phyloP scores from a whole-genome alignment of 2,329 filamentous ascomycete genomes.

The Didymosphaeria variabile region DNA sequence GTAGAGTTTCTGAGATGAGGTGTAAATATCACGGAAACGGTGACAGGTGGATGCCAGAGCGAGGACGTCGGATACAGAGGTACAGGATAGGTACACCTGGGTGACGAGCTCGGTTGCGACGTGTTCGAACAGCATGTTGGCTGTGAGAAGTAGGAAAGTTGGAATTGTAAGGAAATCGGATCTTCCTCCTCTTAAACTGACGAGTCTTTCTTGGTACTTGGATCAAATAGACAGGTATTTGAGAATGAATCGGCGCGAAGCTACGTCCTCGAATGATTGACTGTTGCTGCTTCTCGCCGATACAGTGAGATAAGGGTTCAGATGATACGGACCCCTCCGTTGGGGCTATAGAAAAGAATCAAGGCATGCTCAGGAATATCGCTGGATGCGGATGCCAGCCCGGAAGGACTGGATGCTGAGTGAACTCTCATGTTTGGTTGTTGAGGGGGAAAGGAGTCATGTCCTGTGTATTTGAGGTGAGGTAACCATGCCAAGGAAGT shows the following conservation, averaged over 20 bases:
- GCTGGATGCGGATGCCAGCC: conserved; percentile 34
- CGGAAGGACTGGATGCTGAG: conserved; percentile 32
- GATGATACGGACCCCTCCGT: conserved; percentile 59
- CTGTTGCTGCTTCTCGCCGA: conserved; percentile 37
- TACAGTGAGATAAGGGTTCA: conserved; percentile 46
- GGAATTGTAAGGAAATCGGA: conserved; percentile 11
- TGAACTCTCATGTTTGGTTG: conserved; percentile 39
- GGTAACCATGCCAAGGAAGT: conserved; percentile 8
- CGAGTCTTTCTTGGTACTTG: conserved; percentile 12
- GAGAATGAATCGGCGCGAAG: conserved; percentile 36
- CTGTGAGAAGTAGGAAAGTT: conserved; percentile 15
- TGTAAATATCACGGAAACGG: conserved; percentile 62
- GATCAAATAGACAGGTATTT: conserved; percentile 18
- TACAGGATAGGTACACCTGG: conserved; percentile 64
- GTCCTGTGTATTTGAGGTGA: conserved; percentile 1
- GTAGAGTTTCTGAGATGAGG: conserved; percentile 62
- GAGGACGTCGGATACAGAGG: conserved; percentile 62
- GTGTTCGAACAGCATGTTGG: conserved; percentile 62
- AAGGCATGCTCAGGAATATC: conserved; percentile 36
- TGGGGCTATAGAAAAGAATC: conserved; percentile 60
- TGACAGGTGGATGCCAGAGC: conserved; percentile 64
- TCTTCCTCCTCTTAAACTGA: conserved; percentile 14
- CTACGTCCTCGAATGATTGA: conserved; percentile 19
- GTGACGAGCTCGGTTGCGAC: conserved; percentile 67
- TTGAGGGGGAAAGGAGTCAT: conserved; percentile 39